Evolutionary conservation across 495 filamentous ascomycete species (phyloP), one percentile per base, ranked within the genome.

Genomic region (Penicillium bialowiezense): DNA sequence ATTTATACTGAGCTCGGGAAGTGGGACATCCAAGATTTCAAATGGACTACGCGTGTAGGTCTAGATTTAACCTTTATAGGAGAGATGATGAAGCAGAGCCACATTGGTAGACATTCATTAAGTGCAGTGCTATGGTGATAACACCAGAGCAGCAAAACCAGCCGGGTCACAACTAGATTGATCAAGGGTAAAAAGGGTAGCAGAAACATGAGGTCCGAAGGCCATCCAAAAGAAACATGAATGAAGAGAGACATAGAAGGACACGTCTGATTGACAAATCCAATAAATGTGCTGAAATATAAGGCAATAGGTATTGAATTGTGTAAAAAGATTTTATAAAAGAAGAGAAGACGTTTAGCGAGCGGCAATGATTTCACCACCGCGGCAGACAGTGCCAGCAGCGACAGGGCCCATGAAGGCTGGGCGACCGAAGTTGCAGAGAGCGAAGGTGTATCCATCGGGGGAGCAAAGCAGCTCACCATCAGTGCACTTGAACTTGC

Each of bases 351-450:
- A 2, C 12, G 2, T 17, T 57, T 46, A 56, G 23, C 14, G 12
- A 15, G 35, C 29, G 20, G 41, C 19, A 24, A 57, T 53, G 49
- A 74, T 74, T 8, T 31, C 48, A 5, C 72, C 72, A 12, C 64
- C 42, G 1, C 53, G 54, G 53, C 74, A 77, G 14, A 39, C 43
- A 7, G 64, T 77, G 10, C 74, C 74, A 6, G 56, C 50, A 21
- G 74, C 69, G 2, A 75, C 72, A 9, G 54, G 35, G 19, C 71
- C 71, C 70, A 76, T 76, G 53, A 51, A 59, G 28, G 74, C 52
- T 5, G 65, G 62, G 5, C 23, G 41, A 4, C 62, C 61, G 43
- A 71, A 42, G 40, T 41, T 48, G 59, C 72, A 76, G 48, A 71
- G 55, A 19, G 63, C 68, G 63, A 66, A 75, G 34, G 48, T 45